A percentile compares a stretch with the other conserved stretches of the same genome.
Conservation (phyloP, 441 rosid species). For the Mallotus japonicus region DNA sequence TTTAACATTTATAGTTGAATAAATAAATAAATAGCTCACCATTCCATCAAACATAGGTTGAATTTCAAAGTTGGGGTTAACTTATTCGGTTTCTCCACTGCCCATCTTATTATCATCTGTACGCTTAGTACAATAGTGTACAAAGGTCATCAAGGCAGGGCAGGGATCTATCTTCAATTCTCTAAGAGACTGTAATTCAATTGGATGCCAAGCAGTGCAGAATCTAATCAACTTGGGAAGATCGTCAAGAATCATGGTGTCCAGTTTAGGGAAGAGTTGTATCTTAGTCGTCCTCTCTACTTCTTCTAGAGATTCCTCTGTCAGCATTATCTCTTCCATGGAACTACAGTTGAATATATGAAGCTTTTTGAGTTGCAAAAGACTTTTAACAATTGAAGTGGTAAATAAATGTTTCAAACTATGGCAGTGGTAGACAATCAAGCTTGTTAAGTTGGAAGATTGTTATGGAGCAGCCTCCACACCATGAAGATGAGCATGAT, state of each 20-base stretch:
- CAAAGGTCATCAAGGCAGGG: not conserved
- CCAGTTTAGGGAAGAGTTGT: not conserved
- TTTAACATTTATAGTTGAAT: not conserved
- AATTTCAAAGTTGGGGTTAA: too few relatives aligned
- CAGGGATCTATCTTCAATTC: not conserved
- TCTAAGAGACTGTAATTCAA: conserved; percentile 14
- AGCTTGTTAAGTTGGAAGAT: too few relatives aligned
- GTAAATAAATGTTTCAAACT: too few relatives aligned
- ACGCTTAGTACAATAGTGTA: too few relatives aligned
- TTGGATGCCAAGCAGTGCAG: not conserved
- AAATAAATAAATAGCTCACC: not conserved
- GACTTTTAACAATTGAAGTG: not conserved
- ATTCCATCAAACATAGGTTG: too few relatives aligned
- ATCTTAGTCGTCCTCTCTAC: not conserved
- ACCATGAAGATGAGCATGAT: too few relatives aligned
- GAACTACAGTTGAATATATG: not conserved
- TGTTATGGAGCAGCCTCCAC: too few relatives aligned
- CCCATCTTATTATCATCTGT: too few relatives aligned
- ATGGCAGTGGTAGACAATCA: too few relatives aligned
- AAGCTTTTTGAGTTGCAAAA: conserved; percentile 21
- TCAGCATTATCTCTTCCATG: conserved; percentile 13
- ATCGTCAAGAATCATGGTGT: not conserved
- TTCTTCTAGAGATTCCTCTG: not conserved
- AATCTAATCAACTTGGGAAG: conserved; percentile 14
- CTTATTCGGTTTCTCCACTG: too few relatives aligned